phyloP scores from a whole-genome alignment of 495 filamentous ascomycete genomes.

The Annulohypoxylon moriforme region DNA sequence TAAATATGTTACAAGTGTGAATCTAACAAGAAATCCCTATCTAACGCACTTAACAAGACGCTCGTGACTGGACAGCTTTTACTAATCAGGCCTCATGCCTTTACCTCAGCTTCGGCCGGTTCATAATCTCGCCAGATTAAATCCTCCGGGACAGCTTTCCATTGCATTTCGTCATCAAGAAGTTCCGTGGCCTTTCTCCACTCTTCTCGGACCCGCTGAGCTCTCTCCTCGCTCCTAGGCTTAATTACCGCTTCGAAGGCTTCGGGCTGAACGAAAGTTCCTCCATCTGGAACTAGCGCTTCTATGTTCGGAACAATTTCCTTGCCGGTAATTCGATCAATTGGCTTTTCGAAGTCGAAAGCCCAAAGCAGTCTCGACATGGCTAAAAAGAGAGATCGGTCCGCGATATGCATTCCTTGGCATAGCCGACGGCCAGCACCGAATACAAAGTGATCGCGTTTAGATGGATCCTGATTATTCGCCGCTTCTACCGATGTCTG shows the following conservation, averaged over 20 bases:
- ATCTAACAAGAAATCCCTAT: constrained; percentile 17
- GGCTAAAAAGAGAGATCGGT: constrained; percentile 61
- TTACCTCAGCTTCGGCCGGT: constrained; percentile 19
- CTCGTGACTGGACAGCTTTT: constrained; percentile 2
- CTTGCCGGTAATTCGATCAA: constrained; percentile 34
- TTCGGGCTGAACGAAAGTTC: constrained; percentile 20
- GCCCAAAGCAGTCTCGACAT: constrained; percentile 61
- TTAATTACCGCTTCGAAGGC: constrained; percentile 20
- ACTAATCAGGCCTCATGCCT: constrained; percentile 10
- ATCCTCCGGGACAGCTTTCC: constrained; percentile 40
- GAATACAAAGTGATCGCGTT: constrained; percentile 56
- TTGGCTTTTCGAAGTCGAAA: constrained; percentile 54
- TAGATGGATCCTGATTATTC: constrained; percentile 54
- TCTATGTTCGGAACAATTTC: constrained; percentile 28
- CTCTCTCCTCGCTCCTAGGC: constrained; percentile 9
- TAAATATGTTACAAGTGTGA: background rate
- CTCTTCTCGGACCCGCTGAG: constrained; percentile 42
- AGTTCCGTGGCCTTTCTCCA: constrained; percentile 39
- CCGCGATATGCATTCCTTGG: constrained; percentile 65
- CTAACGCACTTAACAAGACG: background rate
- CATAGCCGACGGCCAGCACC: constrained; percentile 69
- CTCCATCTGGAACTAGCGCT: constrained; percentile 9
- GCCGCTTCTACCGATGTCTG: constrained; percentile 43
- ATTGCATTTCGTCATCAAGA: constrained; percentile 43
- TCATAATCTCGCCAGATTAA: constrained; percentile 42